These are phyloP conservation scores for Crassisporium funariophilum DNA, from an alignment of 768 basidiomycete genomes.

Conservation along the genomic window DNA sequence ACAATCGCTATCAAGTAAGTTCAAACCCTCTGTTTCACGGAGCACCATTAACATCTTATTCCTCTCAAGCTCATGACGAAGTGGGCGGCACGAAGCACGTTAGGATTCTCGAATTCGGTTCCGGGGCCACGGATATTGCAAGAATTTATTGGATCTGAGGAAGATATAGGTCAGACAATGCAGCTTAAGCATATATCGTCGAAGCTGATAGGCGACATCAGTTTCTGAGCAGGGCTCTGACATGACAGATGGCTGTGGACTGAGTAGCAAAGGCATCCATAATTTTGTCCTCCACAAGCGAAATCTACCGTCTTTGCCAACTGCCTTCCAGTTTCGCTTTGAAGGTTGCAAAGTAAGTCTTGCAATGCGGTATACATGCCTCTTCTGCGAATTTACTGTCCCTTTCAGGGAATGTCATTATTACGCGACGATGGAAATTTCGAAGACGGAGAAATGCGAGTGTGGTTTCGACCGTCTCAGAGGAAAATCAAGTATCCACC, in stretches of 20 bases:
- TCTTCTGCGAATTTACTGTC: neutral
- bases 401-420: constrained; percentile 38
- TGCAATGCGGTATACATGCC: too few relatives aligned
- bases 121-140: constrained; percentile 49
- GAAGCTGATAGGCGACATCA: constrained; percentile 4
- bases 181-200: constrained; percentile 7
- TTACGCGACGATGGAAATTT: constrained; percentile 26
- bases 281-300: constrained; percentile 31
- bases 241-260: constrained; percentile 62
- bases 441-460: constrained; percentile 6
- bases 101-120: constrained; percentile 65
- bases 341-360: constrained; percentile 46
- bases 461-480: constrained; percentile 43
- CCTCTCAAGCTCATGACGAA: constrained; percentile 56
- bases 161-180: constrained; percentile 47
- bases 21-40: neutral
- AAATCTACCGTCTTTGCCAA: constrained; percentile 37
- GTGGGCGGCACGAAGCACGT: constrained; percentile 59
- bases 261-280: constrained; percentile 38
- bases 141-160: constrained; percentile 35
- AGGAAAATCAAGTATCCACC: constrained; percentile 46
- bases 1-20: constrained; percentile 52
- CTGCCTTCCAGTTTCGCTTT: constrained; percentile 53
- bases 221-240: constrained; percentile 36
- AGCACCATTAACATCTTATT: neutral